phyloP scores from a whole-genome alignment of 352 stramenopile species.

The Albugo laibachii region DNA sequence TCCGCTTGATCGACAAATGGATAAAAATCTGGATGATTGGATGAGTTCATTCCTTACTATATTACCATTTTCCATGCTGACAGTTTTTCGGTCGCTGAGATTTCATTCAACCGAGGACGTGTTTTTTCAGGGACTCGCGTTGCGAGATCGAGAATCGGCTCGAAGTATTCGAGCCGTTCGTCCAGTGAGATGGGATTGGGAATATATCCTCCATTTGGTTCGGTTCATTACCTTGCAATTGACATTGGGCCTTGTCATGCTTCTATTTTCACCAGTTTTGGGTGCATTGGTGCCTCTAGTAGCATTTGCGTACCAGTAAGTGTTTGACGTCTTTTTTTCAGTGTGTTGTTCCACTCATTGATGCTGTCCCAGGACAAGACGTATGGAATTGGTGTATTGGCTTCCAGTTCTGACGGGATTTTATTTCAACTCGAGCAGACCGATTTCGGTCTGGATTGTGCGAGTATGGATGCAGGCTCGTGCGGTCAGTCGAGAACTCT shows the following conservation, averaged over 20 bases:
- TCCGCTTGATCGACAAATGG: too few relatives aligned
- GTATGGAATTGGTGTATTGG: conserved; percentile 43
- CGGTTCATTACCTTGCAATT: conserved; percentile 24
- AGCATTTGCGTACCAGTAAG: conserved; percentile 40
- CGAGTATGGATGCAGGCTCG: conserved; percentile 44
- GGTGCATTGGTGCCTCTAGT: conserved; percentile 26
- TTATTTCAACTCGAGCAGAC: conserved; percentile 18
- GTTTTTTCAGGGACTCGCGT: too few relatives aligned
- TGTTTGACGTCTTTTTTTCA: neutral
- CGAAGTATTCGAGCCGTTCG: too few relatives aligned
- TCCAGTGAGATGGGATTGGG: conserved; percentile 25
- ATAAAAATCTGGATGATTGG: too few relatives aligned
- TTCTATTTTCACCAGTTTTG: conserved; percentile 24
- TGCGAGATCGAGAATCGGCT: too few relatives aligned
- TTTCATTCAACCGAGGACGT: too few relatives aligned
- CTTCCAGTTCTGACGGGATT: conserved; percentile 37
- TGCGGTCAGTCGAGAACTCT: conserved; percentile 43
- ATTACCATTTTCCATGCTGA: too few relatives aligned
- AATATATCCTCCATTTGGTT: conserved; percentile 33
- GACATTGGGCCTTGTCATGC: conserved; percentile 26
- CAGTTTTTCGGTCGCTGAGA: too few relatives aligned
- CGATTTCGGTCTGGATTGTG: conserved; percentile 21
- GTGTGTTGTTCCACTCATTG: neutral
- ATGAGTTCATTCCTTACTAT: too few relatives aligned
- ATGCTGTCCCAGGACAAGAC: conserved; percentile 21